phyloP scores from a whole-genome alignment of 2,329 filamentous ascomycete species.

The Didymosphaeria variabile region DNA sequence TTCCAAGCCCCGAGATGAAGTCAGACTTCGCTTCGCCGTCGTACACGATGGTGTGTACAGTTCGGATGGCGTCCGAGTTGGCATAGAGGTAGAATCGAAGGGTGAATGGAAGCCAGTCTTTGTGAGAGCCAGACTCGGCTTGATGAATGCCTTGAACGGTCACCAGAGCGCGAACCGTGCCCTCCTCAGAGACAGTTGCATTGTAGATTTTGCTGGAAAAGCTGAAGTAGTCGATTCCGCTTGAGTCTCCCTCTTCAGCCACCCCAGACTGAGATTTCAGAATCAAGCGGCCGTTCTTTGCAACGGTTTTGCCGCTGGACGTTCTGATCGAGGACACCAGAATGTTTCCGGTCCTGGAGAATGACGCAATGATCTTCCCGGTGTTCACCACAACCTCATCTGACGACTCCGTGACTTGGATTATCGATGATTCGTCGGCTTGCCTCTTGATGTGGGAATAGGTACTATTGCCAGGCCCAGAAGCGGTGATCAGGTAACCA shows the following conservation, averaged over 20 bases:
- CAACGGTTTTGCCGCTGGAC: conserved; percentile 52
- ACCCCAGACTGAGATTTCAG: conserved; percentile 62
- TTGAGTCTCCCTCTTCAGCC: conserved; percentile 46
- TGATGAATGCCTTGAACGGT: conserved; percentile 54
- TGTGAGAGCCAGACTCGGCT: conserved; percentile 44
- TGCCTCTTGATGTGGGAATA: conserved; percentile 22
- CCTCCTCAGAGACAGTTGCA: conserved; percentile 58
- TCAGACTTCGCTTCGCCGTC: conserved; percentile 60
- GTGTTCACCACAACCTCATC: conserved; percentile 40
- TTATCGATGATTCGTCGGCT: conserved; percentile 28
- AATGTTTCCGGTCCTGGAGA: conserved; percentile 43
- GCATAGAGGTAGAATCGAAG: conserved; percentile 68
- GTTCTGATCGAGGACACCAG: conserved; percentile 43
- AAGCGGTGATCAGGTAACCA: conserved; percentile 56
- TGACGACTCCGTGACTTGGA: conserved; percentile 36
- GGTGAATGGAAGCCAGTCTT: conserved; percentile 63
- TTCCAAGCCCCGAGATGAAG: conserved; percentile 64
- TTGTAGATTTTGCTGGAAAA: conserved; percentile 63
- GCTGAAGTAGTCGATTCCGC: conserved; percentile 53
- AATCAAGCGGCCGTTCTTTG: conserved; percentile 55
- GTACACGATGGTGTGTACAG: conserved; percentile 66
- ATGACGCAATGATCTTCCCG: conserved; percentile 44
- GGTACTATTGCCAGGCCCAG: conserved; percentile 30
- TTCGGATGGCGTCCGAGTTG: conserved; percentile 63
- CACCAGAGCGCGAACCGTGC: conserved; percentile 57